Base-by-base conservation (phyloP, 345 rosid species). In the Lepidium sativum region DNA sequence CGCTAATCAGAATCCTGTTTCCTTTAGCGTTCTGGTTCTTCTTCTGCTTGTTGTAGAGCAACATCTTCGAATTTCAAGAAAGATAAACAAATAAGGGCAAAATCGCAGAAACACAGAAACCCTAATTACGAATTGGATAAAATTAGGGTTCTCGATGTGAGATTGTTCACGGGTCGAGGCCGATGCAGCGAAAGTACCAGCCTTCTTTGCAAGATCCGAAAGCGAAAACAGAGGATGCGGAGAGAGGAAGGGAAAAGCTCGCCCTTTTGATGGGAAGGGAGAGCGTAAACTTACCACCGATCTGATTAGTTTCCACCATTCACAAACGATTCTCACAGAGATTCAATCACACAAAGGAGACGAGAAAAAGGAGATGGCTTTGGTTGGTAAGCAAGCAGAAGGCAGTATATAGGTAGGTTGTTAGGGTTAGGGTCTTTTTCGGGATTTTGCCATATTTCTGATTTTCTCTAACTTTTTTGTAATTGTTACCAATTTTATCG, bases 101-200 rank as follows among this genome's bases (percentile, higher is more conserved):
- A 17, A 60, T 53, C 32, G 25, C 15, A 44, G 11, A 53, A 13
- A 42, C 32, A 45, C 27, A 39, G 64, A 50, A n/a, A 50, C 14
- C 17, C 40, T 12, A 38, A 27, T 2, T 5, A 27, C 5, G 48
- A 57, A 61, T 56, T 44, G n/a, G 6, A 25, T 6, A 37, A 45
- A 39, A 23, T 33, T 42, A 61, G 67, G 60, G 32, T 18, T 67
- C n/a, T n/a, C 15, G 16, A 29, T 17, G 29, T 5, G 27, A 53
- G 12, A 33, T 53, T 27, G 21, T 57, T 82, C 78, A 91, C 60
- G 99, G 99, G 91, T 95, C 96, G 76, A 86, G 73, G 74, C 97
- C 95, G 64, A 82, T 71, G 95, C 99, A 91, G 87, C 96, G 97
- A 49, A 78, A 88, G 92, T 91, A 95, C 99, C 99, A 95, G 88